These are phyloP conservation scores for Salvia splendens DNA, from an alignment of 257 asterid species.

Conservation along the genomic window DNA sequence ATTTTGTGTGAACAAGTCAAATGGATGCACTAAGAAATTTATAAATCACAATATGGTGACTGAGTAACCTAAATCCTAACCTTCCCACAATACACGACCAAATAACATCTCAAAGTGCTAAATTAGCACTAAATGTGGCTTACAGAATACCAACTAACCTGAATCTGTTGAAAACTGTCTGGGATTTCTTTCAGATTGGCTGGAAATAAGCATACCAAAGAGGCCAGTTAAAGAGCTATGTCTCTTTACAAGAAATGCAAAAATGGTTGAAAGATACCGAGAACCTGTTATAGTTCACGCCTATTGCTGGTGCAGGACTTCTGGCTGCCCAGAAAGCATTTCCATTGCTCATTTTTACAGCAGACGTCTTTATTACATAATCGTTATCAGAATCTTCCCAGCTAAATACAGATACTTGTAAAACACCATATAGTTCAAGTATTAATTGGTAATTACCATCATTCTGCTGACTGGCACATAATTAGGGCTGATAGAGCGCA, in stretches of 20 bases:
- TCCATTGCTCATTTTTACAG: constrained; percentile 41
- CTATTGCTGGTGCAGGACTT: constrained; percentile 40
- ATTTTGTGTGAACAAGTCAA: not conserved
- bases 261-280: constrained; percentile 38
- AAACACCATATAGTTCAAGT: constrained; percentile 14
- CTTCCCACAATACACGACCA: constrained; percentile 24
- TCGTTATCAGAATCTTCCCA: constrained; percentile 24
- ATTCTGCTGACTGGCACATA: constrained; percentile 40
- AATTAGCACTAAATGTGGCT: constrained; percentile 15
- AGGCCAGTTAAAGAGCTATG: constrained; percentile 25
- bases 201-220: constrained; percentile 37
- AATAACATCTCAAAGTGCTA: constrained; percentile 14
- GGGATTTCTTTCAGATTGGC: constrained; percentile 42
- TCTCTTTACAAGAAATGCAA: constrained; percentile 4
- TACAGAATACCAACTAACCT: constrained; percentile 49
- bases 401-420: constrained; percentile 14
- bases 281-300: constrained; percentile 51
- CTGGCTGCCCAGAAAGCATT: constrained; percentile 48
- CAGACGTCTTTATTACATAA: constrained; percentile 49
- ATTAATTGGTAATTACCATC: constrained; percentile 33
- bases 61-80: constrained; percentile 5
- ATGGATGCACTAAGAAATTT: no score
- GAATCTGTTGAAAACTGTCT: constrained; percentile 65
- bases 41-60: no score
- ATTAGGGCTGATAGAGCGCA: constrained; percentile 37